Evolutionary conservation across 805 yeast genomes (phyloP).

Genomic region (Candida arabinofermentans): DNA sequence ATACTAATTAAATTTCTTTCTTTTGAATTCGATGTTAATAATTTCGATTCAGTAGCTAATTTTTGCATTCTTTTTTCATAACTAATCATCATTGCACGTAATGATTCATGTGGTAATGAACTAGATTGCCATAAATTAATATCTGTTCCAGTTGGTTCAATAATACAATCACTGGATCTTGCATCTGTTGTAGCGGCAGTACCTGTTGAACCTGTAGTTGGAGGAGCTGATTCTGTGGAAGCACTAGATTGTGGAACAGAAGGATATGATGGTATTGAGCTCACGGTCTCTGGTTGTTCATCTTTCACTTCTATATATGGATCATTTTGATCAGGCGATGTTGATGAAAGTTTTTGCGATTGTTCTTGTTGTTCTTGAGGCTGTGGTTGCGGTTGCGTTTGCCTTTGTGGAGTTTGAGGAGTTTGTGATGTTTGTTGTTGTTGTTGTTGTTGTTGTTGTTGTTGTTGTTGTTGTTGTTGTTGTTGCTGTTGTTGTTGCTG

Average conservation of each 20-base stretch:
- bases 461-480: background rate
- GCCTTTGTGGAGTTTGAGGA: background rate
- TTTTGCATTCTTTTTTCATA: constrained; percentile 40
- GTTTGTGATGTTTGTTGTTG: background rate
- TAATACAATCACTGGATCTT: constrained; percentile 1
- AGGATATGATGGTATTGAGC: background rate
- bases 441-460: background rate
- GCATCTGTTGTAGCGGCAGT: background rate
- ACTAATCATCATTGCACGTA: constrained; percentile 31
- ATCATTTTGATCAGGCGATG: background rate
- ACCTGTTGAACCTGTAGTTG: background rate
- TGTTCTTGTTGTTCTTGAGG: background rate
- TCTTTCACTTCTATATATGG: background rate
- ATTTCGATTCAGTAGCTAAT: constrained; percentile 37
- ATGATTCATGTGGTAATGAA: constrained; percentile 19
- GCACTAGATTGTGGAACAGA: background rate
- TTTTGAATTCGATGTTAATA: constrained; percentile 31
- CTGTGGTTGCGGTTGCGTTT: background rate
- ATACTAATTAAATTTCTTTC: constrained; percentile 39
- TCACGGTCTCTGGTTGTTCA: background rate
- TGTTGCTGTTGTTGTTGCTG: background rate
- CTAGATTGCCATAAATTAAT: constrained; percentile 4
- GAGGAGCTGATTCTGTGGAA: constrained; percentile 1
- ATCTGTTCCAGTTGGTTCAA: constrained; percentile 3
- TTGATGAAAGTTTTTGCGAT: background rate